A percentile compares a stretch with the other conserved stretches of the same genome.
These are phyloP conservation scores for Calocybe indica DNA, from an alignment of 768 basidiomycete genomes.

Conservation along the genomic window DNA sequence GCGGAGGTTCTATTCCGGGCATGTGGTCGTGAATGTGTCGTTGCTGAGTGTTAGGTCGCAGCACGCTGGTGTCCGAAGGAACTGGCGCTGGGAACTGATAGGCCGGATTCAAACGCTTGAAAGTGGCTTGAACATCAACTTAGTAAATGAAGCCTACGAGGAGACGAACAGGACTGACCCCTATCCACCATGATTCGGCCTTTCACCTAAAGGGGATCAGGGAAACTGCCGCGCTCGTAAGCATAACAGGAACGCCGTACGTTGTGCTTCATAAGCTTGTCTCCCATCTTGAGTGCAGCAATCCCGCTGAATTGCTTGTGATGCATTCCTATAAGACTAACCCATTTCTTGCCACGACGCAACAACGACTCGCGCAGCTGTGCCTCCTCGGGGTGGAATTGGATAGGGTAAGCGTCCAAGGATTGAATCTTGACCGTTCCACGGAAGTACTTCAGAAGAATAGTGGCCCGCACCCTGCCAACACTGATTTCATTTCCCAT, in stretches of 20 bases:
- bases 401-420: slow-evolving; percentile 47
- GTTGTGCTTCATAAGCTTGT: slow-evolving; percentile 41
- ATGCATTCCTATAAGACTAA: slow-evolving; percentile 43
- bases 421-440: slow-evolving; percentile 46
- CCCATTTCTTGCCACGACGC: slow-evolving; percentile 54
- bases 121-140: slow-evolving; percentile 27
- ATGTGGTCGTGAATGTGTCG: not conserved
- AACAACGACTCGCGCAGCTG: slow-evolving; percentile 33
- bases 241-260: slow-evolving; percentile 22
- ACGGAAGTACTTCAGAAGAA: slow-evolving; percentile 36
- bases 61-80: slow-evolving; percentile 12
- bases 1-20: not conserved
- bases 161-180: slow-evolving; percentile 21
- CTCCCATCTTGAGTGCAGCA: slow-evolving; percentile 30
- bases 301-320: slow-evolving; percentile 54
- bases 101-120: slow-evolving; percentile 46
- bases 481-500: slow-evolving; percentile 28
- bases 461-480: slow-evolving; percentile 32
- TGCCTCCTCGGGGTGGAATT: slow-evolving; percentile 41
- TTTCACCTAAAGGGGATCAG: slow-evolving; percentile 30
- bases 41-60: not conserved
- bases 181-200: slow-evolving; percentile 60
- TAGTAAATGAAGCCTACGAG: not conserved
- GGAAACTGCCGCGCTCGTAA: not conserved
- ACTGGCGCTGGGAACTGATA: slow-evolving; percentile 38